These are phyloP conservation scores for Malus hybrid DNA, from an alignment of 331 rosid species.

Conservation along the genomic window DNA sequence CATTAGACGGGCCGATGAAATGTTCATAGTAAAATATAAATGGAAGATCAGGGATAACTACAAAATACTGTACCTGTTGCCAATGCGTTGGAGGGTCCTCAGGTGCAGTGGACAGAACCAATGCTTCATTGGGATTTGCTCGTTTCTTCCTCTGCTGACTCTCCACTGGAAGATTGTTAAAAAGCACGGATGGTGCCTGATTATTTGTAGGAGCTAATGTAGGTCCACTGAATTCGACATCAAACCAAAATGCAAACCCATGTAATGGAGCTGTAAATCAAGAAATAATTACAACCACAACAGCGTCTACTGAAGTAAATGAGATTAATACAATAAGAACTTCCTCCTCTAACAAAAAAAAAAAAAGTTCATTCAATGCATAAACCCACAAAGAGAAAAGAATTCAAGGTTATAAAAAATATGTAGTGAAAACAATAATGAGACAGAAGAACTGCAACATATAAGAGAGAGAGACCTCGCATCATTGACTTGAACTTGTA, in stretches of 20 bases:
- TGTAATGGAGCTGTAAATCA: constrained; percentile 80
- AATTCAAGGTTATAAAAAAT: not conserved
- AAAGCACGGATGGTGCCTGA: constrained; percentile 20
- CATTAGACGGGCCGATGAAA: not conserved
- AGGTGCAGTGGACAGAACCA: constrained; percentile 90
- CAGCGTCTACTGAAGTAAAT: not conserved
- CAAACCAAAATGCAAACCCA: constrained; percentile 99
- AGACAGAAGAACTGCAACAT: not conserved
- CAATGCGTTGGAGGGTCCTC: constrained; percentile 99
- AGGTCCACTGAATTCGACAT: constrained; percentile 86
- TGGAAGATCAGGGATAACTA: not conserved
- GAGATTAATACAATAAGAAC: not conserved
- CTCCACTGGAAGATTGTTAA: constrained; percentile 47
- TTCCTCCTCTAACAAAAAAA: not conserved
- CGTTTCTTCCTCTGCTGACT: constrained; percentile 72
- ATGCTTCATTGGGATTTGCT: constrained; percentile 63
- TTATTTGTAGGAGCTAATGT: constrained; percentile 33
- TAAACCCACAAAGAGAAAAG: not conserved
- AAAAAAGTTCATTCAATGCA: not conserved
- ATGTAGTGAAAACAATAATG: not conserved
- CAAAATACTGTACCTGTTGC: constrained; percentile 71
- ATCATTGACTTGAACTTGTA: constrained; percentile 91
- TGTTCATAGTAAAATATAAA: not conserved
- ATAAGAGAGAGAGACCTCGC: constrained; percentile 62
- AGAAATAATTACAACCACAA: constrained; percentile 1